Evolutionary conservation across 495 filamentous ascomycete genomes (phyloP).

Genomic region (Acidiella bohemica): DNA sequence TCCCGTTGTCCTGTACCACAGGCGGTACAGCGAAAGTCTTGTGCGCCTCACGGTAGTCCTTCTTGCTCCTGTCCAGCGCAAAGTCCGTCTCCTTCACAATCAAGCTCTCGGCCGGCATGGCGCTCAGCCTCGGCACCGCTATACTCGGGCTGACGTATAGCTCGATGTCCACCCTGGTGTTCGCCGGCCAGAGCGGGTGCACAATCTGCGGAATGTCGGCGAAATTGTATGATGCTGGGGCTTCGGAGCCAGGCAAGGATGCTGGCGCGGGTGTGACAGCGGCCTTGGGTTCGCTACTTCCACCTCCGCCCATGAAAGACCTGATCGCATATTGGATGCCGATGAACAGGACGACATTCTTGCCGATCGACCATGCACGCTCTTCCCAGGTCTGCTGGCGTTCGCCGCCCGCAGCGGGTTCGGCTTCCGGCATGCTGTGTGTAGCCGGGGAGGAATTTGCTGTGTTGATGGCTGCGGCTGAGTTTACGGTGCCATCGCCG

Average conservation of each 20-base stretch:
- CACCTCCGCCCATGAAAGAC: conserved; percentile 37
- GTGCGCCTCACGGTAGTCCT: conserved; percentile 63
- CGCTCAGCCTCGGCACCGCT: conserved; percentile 50
- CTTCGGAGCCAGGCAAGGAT: too few species aligned
- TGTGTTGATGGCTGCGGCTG: too few species aligned
- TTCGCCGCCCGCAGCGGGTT: conserved; percentile 2
- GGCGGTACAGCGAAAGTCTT: conserved; percentile 66
- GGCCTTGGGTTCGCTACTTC: conserved; percentile 29
- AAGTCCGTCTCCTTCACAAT: conserved; percentile 73
- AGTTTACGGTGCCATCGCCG: too few species aligned
- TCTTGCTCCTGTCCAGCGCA: conserved; percentile 56
- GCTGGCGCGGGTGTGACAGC: too few species aligned
- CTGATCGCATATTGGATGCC: conserved; percentile 49
- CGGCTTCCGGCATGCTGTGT: conserved; percentile 9
- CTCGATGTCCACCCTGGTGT: conserved; percentile 66
- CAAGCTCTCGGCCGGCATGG: conserved; percentile 40
- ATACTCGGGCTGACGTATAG: conserved; percentile 72
- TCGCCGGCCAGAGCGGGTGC: conserved; percentile 74
- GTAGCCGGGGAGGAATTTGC: too few species aligned
- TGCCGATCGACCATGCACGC: conserved; percentile 34
- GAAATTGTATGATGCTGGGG: too few species aligned
- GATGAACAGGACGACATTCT: conserved; percentile 59
- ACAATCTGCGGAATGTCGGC: conserved; percentile 61
- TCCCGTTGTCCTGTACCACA: conserved; percentile 79
- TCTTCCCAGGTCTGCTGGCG: conserved; percentile 22